Conservation (phyloP, 495 filamentous ascomycete species). For the Aspergillus affinis region DNA sequence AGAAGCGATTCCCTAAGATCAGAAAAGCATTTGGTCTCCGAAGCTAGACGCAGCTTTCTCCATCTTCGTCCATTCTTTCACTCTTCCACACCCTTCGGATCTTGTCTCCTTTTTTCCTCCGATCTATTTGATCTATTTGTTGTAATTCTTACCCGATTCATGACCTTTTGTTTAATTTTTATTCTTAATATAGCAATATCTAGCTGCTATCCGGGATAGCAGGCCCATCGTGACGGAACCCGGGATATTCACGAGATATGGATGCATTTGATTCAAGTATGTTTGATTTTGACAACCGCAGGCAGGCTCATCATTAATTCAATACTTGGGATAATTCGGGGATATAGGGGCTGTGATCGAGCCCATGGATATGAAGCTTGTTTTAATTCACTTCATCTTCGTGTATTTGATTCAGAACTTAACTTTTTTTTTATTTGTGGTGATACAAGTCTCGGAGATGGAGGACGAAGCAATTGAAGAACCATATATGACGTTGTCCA, state of each 20-base stretch:
- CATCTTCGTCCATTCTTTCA: constrained; percentile 12
- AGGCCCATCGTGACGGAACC: not conserved
- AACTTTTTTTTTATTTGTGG: not conserved
- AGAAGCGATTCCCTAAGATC: constrained; percentile 51
- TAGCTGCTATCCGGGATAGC: constrained; percentile 12
- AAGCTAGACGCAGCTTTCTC: constrained; percentile 26
- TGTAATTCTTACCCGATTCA: constrained; percentile 18
- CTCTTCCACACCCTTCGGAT: constrained; percentile 10
- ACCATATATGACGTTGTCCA: too few species aligned
- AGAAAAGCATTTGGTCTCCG: constrained; percentile 50
- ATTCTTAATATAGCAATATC: constrained; percentile 9
- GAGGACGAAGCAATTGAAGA: not conserved
- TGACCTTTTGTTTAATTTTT: constrained; percentile 6
- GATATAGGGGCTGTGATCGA: not conserved
- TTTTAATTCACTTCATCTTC: not conserved
- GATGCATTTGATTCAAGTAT: not conserved
- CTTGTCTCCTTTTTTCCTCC: constrained; percentile 1
- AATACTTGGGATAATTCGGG: not conserved
- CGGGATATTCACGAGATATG: not conserved
- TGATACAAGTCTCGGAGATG: not conserved
- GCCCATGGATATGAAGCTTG: not conserved
- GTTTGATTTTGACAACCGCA: not conserved
- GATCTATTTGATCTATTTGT: constrained; percentile 12
- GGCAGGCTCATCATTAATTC: not conserved
- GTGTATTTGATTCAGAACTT: not conserved